Evolutionary conservation across 495 filamentous ascomycete genomes (phyloP), one percentile per base, ranked within the genome.

Genomic region (Penicillium egyptiacum): DNA sequence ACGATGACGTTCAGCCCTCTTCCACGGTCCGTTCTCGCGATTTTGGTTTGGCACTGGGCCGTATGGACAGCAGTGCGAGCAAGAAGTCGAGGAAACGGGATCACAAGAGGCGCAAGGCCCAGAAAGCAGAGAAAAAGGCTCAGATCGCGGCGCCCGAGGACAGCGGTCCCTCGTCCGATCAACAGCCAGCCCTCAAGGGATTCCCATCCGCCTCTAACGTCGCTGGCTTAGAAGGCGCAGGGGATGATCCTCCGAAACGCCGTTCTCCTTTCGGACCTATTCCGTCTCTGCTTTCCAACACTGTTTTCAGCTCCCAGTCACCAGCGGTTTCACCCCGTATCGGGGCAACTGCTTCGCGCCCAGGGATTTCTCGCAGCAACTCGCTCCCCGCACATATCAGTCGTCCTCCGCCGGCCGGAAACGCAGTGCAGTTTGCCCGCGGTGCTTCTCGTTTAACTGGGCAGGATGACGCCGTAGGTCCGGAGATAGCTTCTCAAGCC

Each of bases 341-440:
- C 5, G 81, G 79, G 2, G 75, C 77, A 1, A 75, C 77, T 17
- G 41, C 44, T 6, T 14, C 53, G 17, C 64, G 53, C 37, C 82
- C 81, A 53, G 83, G 83, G 28, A 81, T 95, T 12, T 86, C 88
- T 31, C 82, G 91, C 44, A 90, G 89, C 28, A 88, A 84, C 64
- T 96, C 91, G 1, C 79, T 95, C 3, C 91, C 91, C 0, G 86
- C 86, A 58, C 78, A 82, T 16, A 81, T 89, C 28, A 85, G 81
- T 64, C 82, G 83, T 49, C 56, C 67, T 49, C 76, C 70, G 26
- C 64, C 68, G 5, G 66, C 66, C 47, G 66, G 73, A 37, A 73
- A 70, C 63, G 78, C 68, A 59, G 73, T 77, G 16, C 70, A 71
- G 22, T 75, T 73, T 31, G 74, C 73, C 9, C 65, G 74, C 12